These are phyloP conservation scores for Kwoniella bestiolae DNA, from an alignment of 768 basidiomycete species.

Conservation along the genomic window DNA sequence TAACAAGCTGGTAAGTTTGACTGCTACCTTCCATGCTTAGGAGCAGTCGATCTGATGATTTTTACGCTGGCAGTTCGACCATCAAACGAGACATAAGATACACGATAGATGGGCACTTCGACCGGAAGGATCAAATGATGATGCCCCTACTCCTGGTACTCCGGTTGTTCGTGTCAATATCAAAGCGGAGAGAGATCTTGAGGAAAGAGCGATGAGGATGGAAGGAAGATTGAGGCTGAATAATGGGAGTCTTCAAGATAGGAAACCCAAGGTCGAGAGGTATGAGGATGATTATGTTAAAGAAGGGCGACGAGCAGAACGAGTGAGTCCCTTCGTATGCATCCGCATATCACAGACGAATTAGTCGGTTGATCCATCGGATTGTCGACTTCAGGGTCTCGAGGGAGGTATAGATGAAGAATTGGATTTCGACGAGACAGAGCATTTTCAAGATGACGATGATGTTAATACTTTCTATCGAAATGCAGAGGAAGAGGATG, in stretches of 20 bases:
- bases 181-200: conserved; percentile 24
- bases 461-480: conserved; percentile 50
- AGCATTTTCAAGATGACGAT: conserved; percentile 53
- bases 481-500: conserved; percentile 48
- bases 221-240: conserved; percentile 29
- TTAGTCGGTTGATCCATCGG: no score
- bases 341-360: no score
- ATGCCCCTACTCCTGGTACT: conserved; percentile 1
- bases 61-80: conserved; percentile 42
- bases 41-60: no score
- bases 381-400: conserved; percentile 34
- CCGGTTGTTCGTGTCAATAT: not conserved
- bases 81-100: conserved; percentile 44
- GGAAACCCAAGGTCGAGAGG: conserved; percentile 30
- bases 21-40: not conserved
- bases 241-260: conserved; percentile 15
- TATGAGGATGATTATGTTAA: conserved; percentile 47
- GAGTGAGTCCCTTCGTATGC: conserved; percentile 34
- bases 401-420: conserved; percentile 52
- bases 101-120: conserved; percentile 48
- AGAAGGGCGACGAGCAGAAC: conserved; percentile 36
- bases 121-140: conserved; percentile 27
- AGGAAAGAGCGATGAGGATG: conserved; percentile 35
- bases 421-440: conserved; percentile 48
- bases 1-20: conserved; percentile 39